Conservation (phyloP, 2,329 filamentous ascomycete genomes). For the Diaporthe sp. region DNA sequence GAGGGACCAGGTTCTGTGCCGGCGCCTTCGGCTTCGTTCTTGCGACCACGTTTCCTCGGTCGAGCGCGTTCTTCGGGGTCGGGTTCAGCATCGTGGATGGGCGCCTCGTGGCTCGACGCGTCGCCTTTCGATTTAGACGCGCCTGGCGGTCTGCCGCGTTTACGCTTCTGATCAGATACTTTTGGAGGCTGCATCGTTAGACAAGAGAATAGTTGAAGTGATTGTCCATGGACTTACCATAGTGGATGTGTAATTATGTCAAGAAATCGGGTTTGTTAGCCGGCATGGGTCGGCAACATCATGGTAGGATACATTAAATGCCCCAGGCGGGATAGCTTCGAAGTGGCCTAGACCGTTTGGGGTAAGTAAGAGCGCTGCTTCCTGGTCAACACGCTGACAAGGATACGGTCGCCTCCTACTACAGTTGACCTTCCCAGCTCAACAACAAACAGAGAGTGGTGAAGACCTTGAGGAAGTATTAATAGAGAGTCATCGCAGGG, state of each 20-base stretch:
- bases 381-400: constrained; percentile 38
- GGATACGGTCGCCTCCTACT: constrained; percentile 18
- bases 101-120: constrained; percentile 44
- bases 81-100: constrained; percentile 32
- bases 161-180: constrained; percentile 51
- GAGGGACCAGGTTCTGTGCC: not conserved
- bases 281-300: not conserved
- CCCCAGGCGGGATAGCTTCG: not conserved
- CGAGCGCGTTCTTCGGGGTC: constrained; percentile 35
- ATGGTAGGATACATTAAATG: not conserved
- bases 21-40: not conserved
- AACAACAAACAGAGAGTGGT: constrained; percentile 14
- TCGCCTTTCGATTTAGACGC: constrained; percentile 44
- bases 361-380: constrained; percentile 31
- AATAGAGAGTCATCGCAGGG: not conserved
- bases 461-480: not conserved
- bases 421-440: not conserved
- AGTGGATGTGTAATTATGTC: constrained; percentile 1
- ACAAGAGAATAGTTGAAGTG: not conserved
- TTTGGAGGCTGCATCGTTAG: constrained; percentile 44
- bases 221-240: constrained; percentile 43
- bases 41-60: constrained; percentile 44
- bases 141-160: constrained; percentile 51
- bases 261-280: not conserved
- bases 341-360: constrained; percentile 37